Conservation (phyloP, 2,329 filamentous ascomycete genomes). For the Aspergillus sp. region DNA sequence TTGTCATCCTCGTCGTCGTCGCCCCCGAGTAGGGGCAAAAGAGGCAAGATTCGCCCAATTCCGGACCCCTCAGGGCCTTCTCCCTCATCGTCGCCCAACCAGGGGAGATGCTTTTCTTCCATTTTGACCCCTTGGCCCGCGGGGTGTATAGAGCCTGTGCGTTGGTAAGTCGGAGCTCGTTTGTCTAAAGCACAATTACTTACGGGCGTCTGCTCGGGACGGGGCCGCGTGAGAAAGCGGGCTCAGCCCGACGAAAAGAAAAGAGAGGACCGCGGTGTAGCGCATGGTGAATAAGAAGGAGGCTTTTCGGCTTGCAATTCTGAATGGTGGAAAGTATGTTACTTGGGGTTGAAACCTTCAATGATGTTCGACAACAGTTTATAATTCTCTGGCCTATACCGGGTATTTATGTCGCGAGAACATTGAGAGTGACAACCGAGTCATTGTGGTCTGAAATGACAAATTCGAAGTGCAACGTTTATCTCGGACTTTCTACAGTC, state of each 20-base stretch:
- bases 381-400: not conserved
- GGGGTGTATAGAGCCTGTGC: no score
- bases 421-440: no score
- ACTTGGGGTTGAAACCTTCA: no score
- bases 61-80: not conserved
- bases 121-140: no score
- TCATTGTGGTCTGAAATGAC: not conserved
- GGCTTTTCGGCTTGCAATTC: no score
- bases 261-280: not conserved
- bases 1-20: not conserved
- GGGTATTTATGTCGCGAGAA: not conserved
- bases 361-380: no score
- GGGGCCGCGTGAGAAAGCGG: not conserved
- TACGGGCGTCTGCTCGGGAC: not conserved
- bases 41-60: no score
- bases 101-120: not conserved
- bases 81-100: not conserved
- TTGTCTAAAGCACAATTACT: not conserved
- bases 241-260: not conserved
- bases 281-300: not conserved
- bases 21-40: not conserved
- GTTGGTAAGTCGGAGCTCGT: not conserved
- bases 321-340: no score
- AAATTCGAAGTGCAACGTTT: not conserved
- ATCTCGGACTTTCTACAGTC: not conserved